phyloP scores from a whole-genome alignment of 169 alveolate genomes.

The Cryptosporidium xiaoi region DNA sequence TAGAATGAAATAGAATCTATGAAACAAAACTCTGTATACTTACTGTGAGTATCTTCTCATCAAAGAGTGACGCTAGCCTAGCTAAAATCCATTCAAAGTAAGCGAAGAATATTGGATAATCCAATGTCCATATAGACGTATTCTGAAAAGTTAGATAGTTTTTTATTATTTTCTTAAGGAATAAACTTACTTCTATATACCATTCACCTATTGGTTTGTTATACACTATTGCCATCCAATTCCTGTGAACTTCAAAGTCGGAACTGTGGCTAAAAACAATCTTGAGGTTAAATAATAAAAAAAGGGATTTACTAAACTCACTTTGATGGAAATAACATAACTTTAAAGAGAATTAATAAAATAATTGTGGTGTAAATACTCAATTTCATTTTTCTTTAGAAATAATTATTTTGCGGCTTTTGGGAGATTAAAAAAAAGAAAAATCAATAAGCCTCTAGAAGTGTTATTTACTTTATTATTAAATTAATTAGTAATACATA shows the following conservation, averaged over 20 bases:
- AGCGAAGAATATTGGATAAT: slow-evolving; percentile 89
- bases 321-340: slow-evolving; percentile 41
- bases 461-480: too few species aligned
- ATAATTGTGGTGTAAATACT: not conserved
- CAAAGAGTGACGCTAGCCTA: slow-evolving; percentile 78
- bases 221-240: slow-evolving; percentile 88
- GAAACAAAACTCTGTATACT: slow-evolving; percentile 13
- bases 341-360: slow-evolving; percentile 9
- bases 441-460: too few species aligned
- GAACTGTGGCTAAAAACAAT: slow-evolving; percentile 61
- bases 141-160: slow-evolving; percentile 23
- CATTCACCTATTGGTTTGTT: slow-evolving; percentile 83
- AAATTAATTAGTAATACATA: too few species aligned
- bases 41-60: slow-evolving; percentile 78
- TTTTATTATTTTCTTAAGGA: not conserved
- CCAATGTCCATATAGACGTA: slow-evolving; percentile 87
- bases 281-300: not conserved
- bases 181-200: slow-evolving; percentile 78
- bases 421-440: too few species aligned
- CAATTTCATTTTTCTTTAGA: not conserved
- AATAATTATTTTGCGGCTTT: too few species aligned
- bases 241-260: slow-evolving; percentile 90
- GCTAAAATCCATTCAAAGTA: slow-evolving; percentile 85
- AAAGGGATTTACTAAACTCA: not conserved
- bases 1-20: not conserved